phyloP scores from a whole-genome alignment of 2,329 filamentous ascomycete species.

The Cytospora chrysosperma region DNA sequence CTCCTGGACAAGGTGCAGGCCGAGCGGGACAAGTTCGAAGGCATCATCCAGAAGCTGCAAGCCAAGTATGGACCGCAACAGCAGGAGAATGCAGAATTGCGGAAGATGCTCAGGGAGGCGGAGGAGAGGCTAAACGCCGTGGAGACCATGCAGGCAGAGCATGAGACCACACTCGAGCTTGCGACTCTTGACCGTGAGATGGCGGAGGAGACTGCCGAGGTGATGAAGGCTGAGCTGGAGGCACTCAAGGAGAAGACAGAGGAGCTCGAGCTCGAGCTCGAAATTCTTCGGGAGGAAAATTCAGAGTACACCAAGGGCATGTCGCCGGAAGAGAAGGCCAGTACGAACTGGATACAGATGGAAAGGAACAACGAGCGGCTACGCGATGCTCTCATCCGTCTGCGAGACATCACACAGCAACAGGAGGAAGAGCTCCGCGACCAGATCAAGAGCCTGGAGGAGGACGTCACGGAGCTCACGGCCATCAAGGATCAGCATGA shows the following conservation, averaged over 20 bases:
- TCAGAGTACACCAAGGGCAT: constrained; percentile 80
- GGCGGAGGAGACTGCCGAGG: constrained; percentile 90
- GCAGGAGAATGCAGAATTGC: constrained; percentile 73
- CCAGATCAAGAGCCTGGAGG: constrained; percentile 71
- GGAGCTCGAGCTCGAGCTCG: constrained; percentile 83
- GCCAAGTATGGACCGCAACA: constrained; percentile 83
- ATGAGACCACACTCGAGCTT: constrained; percentile 82
- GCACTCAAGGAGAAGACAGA: constrained; percentile 73
- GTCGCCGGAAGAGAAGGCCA: constrained; percentile 82
- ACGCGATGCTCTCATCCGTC: constrained; percentile 76
- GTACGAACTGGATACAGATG: constrained; percentile 86
- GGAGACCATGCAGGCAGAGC: constrained; percentile 74
- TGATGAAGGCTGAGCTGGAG: constrained; percentile 77
- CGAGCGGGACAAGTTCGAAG: constrained; percentile 76
- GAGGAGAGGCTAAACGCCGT: constrained; percentile 67
- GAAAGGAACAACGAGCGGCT: constrained; percentile 87
- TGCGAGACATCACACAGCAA: constrained; percentile 85
- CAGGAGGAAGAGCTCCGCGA: constrained; percentile 76
- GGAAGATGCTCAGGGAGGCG: constrained; percentile 74
- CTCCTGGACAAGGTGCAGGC: constrained; percentile 71
- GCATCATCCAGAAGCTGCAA: constrained; percentile 87
- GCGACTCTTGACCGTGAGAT: constrained; percentile 90
- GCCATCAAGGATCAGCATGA: constrained; percentile 68
- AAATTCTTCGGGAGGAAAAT: constrained; percentile 85
- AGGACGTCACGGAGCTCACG: constrained; percentile 68